Evolutionary conservation across 2,329 filamentous ascomycete species (phyloP), one percentile per base, ranked within the genome.

Genomic region (Xylaria sp.): DNA sequence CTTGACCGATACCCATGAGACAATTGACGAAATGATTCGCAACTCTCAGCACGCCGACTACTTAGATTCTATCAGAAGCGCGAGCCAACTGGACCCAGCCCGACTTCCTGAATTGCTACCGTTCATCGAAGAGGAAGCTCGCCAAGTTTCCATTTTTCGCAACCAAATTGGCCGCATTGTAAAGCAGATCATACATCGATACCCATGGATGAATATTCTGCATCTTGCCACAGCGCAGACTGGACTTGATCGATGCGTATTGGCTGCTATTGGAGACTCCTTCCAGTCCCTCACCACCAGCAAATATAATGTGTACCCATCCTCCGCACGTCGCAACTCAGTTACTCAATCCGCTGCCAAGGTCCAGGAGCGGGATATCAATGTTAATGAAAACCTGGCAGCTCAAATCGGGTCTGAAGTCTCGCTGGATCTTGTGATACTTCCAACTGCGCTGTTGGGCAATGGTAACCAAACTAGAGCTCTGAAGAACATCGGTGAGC

Each of bases 141-240:
- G 75, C 7, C 72, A 77, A 5, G 66, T 80, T 2, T 59, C 73
- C 4, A 65, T 62, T 0, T 80, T 82, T 69, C 77, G 79, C 42
- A 63, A 66, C 1, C 80, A 82, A 28, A 33, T 83, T 4, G 70
- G 76, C 6, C 75, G 77, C 1, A 72, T 82, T 11, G 70, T 78
- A 9, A 71, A 73, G 56, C 82, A 84, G 71, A 79, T 83, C 7
- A 67, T 74, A 0, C 82, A 83, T 72, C 77, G 78, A 11, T 81
- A 81, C 49, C 77, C 81, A 0, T 74, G 73, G 3, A 81, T 83
- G 81, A 75, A 79, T 9, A 78, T 82, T 15, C 74, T 84, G 1
- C 78, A 78, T 0, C 66, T 84, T 1, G 77, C 78, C 0, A 78
- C 79, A 6, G 69, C 76, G 0, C 73, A 75, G 1, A 33, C 74